A percentile compares a stretch with the other conserved stretches of the same genome.
phyloP scores from a whole-genome alignment of 1,139 yeast species.

The Hansenula lynferdii region DNA sequence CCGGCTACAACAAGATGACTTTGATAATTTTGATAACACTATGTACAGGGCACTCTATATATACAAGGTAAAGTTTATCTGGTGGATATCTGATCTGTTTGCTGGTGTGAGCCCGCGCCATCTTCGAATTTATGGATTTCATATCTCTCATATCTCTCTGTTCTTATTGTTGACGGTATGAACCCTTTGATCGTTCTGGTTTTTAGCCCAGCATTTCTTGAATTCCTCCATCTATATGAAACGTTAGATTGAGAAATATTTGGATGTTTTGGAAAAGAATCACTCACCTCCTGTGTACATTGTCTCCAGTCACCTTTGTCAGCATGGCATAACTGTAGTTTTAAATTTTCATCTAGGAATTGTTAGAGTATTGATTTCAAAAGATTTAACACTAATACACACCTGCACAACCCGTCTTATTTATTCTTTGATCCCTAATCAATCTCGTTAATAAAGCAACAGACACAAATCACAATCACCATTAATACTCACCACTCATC shows the following conservation, averaged over 20 bases:
- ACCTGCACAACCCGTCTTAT: slow-evolving; percentile 67
- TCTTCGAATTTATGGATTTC: too few relatives aligned
- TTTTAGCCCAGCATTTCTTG: slow-evolving; percentile 53
- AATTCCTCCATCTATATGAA: slow-evolving; percentile 44
- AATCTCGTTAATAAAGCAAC: too few relatives aligned
- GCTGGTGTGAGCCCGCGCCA: too few relatives aligned
- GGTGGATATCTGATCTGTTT: too few relatives aligned
- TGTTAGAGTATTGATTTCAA: not conserved
- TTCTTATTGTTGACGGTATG: slow-evolving; percentile 15
- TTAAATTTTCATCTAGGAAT: slow-evolving; percentile 48
- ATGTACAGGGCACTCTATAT: too few relatives aligned
- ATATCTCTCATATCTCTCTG: not conserved
- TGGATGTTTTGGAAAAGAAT: too few relatives aligned
- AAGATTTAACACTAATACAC: slow-evolving; percentile 11
- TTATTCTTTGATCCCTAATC: slow-evolving; percentile 64
- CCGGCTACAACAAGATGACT: too few relatives aligned
- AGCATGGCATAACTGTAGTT: slow-evolving; percentile 69
- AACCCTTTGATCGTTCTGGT: slow-evolving; percentile 51
- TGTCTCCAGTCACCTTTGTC: slow-evolving; percentile 79
- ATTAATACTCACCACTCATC: slow-evolving; percentile 43
- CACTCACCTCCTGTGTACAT: slow-evolving; percentile 53
- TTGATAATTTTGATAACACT: too few relatives aligned
- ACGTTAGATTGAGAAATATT: too few relatives aligned
- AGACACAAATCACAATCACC: too few relatives aligned
- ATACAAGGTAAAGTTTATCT: too few relatives aligned